Evolutionary conservation across 140 eudicot genomes (phyloP).

Genomic region (Senecio squalidus): DNA sequence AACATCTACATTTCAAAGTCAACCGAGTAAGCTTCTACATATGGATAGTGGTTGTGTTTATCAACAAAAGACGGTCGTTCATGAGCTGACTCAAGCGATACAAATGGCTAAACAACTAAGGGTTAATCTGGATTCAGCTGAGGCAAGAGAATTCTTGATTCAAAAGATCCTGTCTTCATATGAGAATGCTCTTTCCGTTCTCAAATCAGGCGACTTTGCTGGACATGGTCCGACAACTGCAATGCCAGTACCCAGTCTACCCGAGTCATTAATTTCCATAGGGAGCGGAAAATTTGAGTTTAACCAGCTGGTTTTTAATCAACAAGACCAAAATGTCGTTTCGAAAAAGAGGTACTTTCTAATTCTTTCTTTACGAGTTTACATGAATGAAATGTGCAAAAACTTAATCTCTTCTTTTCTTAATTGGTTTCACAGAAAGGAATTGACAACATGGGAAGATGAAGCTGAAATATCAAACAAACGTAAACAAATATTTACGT

Average conservation of each 20-base stretch:
- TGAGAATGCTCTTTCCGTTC: slow-evolving; percentile 48
- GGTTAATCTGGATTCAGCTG: slow-evolving; percentile 38
- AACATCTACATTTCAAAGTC: not conserved
- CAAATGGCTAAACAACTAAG: slow-evolving; percentile 62
- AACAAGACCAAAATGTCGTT: slow-evolving; percentile 17
- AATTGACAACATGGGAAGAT: too few relatives aligned
- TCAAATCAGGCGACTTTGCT: slow-evolving; percentile 33
- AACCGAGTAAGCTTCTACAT: not conserved
- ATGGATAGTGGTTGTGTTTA: slow-evolving; percentile 47
- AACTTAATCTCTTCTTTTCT: too few relatives aligned
- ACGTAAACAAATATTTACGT: slow-evolving; percentile 73
- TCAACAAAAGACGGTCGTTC: slow-evolving; percentile 37
- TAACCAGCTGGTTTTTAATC: slow-evolving; percentile 14
- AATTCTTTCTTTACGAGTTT: too few relatives aligned
- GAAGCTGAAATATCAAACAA: slow-evolving; percentile 62
- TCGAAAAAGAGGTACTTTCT: slow-evolving; percentile 61
- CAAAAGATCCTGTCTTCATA: slow-evolving; percentile 56
- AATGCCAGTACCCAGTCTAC: slow-evolving; percentile 13
- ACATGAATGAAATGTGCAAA: too few relatives aligned
- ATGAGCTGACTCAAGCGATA: slow-evolving; percentile 61
- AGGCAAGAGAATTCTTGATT: slow-evolving; percentile 42
- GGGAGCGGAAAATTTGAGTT: slow-evolving; percentile 33
- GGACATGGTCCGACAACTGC: slow-evolving; percentile 29
- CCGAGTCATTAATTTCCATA: slow-evolving; percentile 43
- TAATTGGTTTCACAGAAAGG: too few relatives aligned